Base-by-base conservation (phyloP, 2,329 filamentous ascomycete genomes). In the Fusarium zealandicum region DNA sequence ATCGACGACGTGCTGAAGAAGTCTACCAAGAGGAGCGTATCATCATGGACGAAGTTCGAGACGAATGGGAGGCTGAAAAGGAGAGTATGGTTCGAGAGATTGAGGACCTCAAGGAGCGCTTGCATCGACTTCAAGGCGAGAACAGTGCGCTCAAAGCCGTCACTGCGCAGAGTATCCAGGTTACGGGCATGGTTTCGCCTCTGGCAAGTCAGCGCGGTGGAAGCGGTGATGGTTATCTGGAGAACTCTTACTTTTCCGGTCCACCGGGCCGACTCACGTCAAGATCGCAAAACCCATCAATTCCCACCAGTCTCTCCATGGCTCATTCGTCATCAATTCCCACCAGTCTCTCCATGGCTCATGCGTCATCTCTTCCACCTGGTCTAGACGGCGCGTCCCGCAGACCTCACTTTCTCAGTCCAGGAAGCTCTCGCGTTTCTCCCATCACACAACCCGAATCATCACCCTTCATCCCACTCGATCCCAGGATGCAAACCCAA, bases 1-100 rank as follows among this genome's bases (percentile, higher is more conserved):
- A 80, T 57, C 78, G 81, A 10, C 76, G 77, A 38, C 77, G 80
- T 12, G 81, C 78, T 4, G 82, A 83, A 60, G 78, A 82, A 64
- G 77, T 83, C n/a, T 83, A 83, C 63, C 77, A 77, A 57, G 80
- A 82, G 60, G 81, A 84, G 63, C 78, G 80, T 7, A 72, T 72
- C 42, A 74, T 83, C 50, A 82, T 83, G 77, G 79, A 82, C 44
- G 78, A 80, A 32, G 78, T 82, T 55, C 75, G 78, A 14, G 66
- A 75, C 13, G 67, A 73, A 11, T 83, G 80, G 80, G 69, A 77
- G 17, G 68, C 69, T 12, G 79, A 83, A 60, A 80, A 76, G 65
- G 64, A 65, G 4, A 64, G 57, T 35, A 66, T 82, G 62, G 55
- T 78, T 28, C 69, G 68, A 31, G 75, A 81, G 54, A 73, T 81